phyloP scores from a whole-genome alignment of 768 basidiomycete species.

The Punctularia strigosozonata region DNA sequence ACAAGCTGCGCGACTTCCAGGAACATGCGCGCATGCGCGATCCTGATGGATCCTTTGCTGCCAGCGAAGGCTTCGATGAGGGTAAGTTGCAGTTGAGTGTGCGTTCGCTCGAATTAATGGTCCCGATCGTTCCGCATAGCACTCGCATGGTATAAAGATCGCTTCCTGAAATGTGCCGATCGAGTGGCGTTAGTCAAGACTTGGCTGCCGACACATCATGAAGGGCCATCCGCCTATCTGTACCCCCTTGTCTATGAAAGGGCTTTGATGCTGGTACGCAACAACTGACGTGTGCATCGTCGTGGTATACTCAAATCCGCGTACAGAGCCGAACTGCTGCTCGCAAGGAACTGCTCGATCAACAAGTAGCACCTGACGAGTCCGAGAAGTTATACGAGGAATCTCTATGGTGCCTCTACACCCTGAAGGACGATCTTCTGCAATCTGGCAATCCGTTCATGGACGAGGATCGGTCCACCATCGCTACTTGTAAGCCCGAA shows the following conservation, averaged over 20 bases:
- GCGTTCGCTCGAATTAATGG: constrained; percentile 6
- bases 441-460: constrained; percentile 75
- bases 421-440: constrained; percentile 79
- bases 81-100: constrained; percentile 27
- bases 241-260: constrained; percentile 92
- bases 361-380: constrained; percentile 62
- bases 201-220: constrained; percentile 75
- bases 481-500: constrained; percentile 54
- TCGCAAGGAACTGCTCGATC: constrained; percentile 77
- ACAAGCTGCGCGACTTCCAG: constrained; percentile 66
- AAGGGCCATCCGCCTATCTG: constrained; percentile 72
- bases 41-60: constrained; percentile 62
- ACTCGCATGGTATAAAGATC: constrained; percentile 81
- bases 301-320: not conserved
- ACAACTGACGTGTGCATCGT: not conserved
- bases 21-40: constrained; percentile 75
- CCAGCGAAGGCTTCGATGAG: constrained; percentile 73
- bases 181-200: constrained; percentile 83
- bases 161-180: constrained; percentile 91
- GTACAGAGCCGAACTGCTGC: constrained; percentile 85
- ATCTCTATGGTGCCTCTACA: constrained; percentile 87
- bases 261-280: constrained; percentile 68
- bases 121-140: constrained; percentile 29
- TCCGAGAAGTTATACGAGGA: constrained; percentile 94
- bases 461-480: constrained; percentile 74